Evolutionary conservation across 805 yeast genomes (phyloP).

Genomic region (Groenewaldozyma salmanticensis): DNA sequence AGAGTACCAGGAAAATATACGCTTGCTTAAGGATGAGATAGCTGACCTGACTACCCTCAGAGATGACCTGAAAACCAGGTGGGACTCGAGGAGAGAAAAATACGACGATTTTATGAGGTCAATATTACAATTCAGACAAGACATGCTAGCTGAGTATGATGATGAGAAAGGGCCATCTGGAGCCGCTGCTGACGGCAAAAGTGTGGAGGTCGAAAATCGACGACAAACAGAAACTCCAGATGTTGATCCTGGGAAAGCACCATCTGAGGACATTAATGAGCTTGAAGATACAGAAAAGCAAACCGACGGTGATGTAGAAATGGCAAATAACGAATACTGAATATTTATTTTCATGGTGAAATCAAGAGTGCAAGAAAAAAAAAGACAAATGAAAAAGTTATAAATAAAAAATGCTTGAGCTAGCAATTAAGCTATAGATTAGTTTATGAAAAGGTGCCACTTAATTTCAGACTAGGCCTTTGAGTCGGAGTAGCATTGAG

Average conservation of each 20-base stretch:
- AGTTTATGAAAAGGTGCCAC: too few relatives aligned
- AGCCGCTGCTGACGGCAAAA: slow-evolving; percentile 11
- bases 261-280: background rate
- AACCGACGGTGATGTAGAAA: background rate
- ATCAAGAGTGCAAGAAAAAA: background rate
- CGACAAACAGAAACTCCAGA: slow-evolving; percentile 2
- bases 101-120: slow-evolving; percentile 17
- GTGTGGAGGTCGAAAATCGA: slow-evolving; percentile 4
- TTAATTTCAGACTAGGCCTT: too few relatives aligned
- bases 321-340: background rate
- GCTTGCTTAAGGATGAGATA: slow-evolving; percentile 18
- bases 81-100: slow-evolving; percentile 17
- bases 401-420: slow-evolving; percentile 3
- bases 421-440: too few relatives aligned
- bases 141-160: slow-evolving; percentile 9
- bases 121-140: slow-evolving; percentile 16
- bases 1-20: slow-evolving; percentile 12
- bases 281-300: background rate
- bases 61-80: slow-evolving; percentile 10
- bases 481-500: slow-evolving; percentile 11
- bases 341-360: slow-evolving; percentile 1
- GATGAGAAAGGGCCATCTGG: slow-evolving; percentile 7
- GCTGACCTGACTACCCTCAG: slow-evolving; percentile 16
- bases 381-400: background rate
- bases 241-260: background rate